Evolutionary conservation across 73 alveolate genomes (phyloP).

Genomic region (Paramecium primaurelia): DNA sequence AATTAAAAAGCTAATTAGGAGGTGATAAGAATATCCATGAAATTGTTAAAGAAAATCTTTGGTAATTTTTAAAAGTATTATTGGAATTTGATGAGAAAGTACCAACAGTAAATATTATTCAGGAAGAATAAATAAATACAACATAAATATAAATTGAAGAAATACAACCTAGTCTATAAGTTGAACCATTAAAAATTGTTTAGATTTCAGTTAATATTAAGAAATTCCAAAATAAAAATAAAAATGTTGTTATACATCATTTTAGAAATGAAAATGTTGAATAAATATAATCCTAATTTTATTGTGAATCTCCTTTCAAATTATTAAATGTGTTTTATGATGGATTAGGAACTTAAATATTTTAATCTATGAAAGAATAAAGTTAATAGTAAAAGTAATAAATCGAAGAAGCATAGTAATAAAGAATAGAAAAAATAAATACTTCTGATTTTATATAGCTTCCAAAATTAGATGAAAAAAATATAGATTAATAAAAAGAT

Average conservation of each 20-base stretch:
- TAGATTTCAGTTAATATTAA: background rate
- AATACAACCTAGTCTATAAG: background rate
- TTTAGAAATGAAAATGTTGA: background rate
- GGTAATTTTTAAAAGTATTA: background rate
- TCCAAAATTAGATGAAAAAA: slow-evolving; percentile 5
- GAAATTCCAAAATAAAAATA: background rate
- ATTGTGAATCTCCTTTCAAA: background rate
- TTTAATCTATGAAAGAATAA: background rate
- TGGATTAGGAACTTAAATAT: slow-evolving; percentile 7
- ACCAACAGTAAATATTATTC: background rate
- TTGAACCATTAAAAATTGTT: background rate
- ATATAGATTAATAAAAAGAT: background rate
- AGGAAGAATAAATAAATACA: background rate
- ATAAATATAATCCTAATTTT: background rate
- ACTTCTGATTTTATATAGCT: background rate
- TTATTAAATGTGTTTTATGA: background rate
- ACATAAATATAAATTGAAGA: background rate
- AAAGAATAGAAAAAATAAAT: background rate
- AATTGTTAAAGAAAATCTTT: background rate
- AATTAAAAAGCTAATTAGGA: slow-evolving; percentile 3
- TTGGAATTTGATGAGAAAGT: background rate
- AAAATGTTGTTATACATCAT: background rate
- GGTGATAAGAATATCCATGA: background rate
- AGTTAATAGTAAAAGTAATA: background rate
- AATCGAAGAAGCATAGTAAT: background rate